These are phyloP conservation scores for Fusarium longipes DNA, from an alignment of 2,329 filamentous ascomycete species.

Conservation along the genomic window DNA sequence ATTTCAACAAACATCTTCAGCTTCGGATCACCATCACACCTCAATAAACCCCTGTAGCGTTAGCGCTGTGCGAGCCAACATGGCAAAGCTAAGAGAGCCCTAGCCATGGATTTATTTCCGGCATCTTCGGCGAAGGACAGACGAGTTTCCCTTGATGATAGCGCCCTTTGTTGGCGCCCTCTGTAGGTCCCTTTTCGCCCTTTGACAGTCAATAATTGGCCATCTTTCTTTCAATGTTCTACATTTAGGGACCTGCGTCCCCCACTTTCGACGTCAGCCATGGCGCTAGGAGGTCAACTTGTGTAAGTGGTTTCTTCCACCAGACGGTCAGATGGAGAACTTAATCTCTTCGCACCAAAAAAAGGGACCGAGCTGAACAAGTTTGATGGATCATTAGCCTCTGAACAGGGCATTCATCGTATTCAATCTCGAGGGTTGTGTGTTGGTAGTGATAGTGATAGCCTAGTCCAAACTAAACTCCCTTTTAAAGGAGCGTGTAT, in stretches of 20 bases:
- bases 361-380: constrained; percentile 1
- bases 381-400: background rate
- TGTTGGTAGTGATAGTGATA: background rate
- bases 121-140: background rate
- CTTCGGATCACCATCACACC: background rate
- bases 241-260: constrained; percentile 26
- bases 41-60: background rate
- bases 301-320: constrained; percentile 22
- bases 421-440: constrained; percentile 35
- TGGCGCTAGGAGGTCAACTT: constrained; percentile 7
- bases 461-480: constrained; percentile 2
- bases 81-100: background rate
- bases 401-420: constrained; percentile 15
- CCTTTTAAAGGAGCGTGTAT: constrained; percentile 37
- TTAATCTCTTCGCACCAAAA: constrained; percentile 26
- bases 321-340: constrained; percentile 14
- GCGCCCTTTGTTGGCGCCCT: constrained; percentile 26
- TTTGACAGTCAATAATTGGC: constrained; percentile 31
- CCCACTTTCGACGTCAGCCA: constrained; percentile 17
- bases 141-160: constrained; percentile 15
- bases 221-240: constrained; percentile 11
- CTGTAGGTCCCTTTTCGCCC: background rate
- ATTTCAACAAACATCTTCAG: background rate
- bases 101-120: constrained; percentile 11
- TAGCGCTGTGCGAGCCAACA: background rate